Conservation (phyloP, 257 asterid genomes). For the Penstemon eatonii region DNA sequence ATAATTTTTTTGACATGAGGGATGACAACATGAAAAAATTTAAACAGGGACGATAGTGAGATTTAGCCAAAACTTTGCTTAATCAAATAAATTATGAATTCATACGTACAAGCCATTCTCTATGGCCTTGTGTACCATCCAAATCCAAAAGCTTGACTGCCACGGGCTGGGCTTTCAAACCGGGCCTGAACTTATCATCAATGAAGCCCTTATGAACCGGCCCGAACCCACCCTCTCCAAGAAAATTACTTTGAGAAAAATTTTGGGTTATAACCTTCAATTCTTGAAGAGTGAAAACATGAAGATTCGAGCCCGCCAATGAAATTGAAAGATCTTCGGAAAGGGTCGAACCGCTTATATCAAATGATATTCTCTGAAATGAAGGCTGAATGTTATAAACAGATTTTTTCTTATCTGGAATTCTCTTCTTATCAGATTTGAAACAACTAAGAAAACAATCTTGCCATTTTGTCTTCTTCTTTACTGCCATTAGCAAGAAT, state of each 20-base stretch:
- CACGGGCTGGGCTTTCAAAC: constrained; percentile 72
- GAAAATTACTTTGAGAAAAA: constrained; percentile 54
- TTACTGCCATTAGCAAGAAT: background rate
- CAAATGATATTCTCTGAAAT: constrained; percentile 48
- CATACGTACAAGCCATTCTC: constrained; percentile 75
- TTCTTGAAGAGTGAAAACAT: constrained; percentile 56
- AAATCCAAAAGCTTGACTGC: constrained; percentile 76
- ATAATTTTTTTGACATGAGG: too few relatives aligned
- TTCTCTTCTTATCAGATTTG: too few relatives aligned
- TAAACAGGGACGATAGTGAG: too few relatives aligned
- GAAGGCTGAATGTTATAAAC: constrained; percentile 27
- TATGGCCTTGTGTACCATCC: constrained; percentile 75
- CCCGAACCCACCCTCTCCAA: constrained; percentile 93
- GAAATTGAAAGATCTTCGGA: constrained; percentile 58
- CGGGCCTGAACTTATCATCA: constrained; percentile 59
- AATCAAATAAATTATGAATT: background rate
- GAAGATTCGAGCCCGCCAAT: constrained; percentile 58
- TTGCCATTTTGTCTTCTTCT: background rate
- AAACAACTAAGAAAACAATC: background rate
- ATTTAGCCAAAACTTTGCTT: too few relatives aligned
- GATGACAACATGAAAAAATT: too few relatives aligned
- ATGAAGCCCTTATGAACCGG: constrained; percentile 86
- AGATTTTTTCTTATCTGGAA: too few relatives aligned
- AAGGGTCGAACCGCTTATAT: constrained; percentile 57
- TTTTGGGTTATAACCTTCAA: constrained; percentile 51